Base-by-base conservation (phyloP, 768 basidiomycete genomes). In the Dictyophora rubrovolvata region DNA sequence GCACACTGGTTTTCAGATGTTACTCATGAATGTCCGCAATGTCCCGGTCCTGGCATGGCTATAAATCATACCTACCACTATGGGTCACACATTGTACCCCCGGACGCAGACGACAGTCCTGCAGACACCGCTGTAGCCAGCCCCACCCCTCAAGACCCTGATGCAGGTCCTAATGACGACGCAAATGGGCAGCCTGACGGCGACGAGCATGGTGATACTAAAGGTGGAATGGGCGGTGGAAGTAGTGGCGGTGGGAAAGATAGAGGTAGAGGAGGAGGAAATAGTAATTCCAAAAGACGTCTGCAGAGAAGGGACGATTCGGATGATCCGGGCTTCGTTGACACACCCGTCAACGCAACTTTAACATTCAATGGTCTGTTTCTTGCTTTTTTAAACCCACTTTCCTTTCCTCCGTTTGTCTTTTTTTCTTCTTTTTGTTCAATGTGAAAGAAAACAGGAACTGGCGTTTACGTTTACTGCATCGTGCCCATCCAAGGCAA, bases 401-500 rank as follows among this genome's bases (percentile, higher is more conserved):
- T 28, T 28, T 28, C 28, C 11, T 9, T 14, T 12, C 10, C n/a
- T 42, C n/a, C n/a, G n/a, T 42, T 42, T n/a, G 14, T 22, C 21
- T 12, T 51, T 35, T 16, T 36, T 12, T 66, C 12, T 49, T 42
- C 52, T 54, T 61, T 1, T 47, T 52, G 18, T 16, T 21, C 18
- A 58, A 52, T n/a, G 18, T 23, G 33, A 50, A 21, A 53, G 21
- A 37, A 17, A n/a, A 12, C 63, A 82, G 80, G 80, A 11, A 73
- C 75, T 22, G 77, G 77, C 8, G 66, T 82, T 21, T 80, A 75
- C 61, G 63, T 82, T 22, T 82, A 69, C 64, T 74, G 72, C 42
- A 64, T 78, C 42, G 66, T 74, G 34, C 74, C 74, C 5, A 63
- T 70, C 11, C 53, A 62, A 21, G 28, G 37, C n/a, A 61, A 66